A percentile compares a stretch with the other conserved stretches of the same genome.
These are phyloP conservation scores for Cordyceps pruinosa DNA, from an alignment of 2,329 filamentous ascomycete species.

Conservation along the genomic window DNA sequence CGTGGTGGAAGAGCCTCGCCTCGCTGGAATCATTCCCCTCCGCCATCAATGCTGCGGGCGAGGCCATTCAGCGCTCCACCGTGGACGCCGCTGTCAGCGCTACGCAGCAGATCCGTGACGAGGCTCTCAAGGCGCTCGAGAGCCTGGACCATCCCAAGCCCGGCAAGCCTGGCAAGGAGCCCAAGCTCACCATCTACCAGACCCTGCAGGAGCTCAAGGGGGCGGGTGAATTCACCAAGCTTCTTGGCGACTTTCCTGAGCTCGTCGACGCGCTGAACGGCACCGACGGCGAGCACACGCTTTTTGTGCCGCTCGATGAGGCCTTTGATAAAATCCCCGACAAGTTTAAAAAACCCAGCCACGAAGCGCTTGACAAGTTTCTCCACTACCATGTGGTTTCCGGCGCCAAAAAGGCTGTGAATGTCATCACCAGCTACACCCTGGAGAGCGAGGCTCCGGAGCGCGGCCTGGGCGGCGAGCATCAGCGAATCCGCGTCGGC, in stretches of 20 bases:
- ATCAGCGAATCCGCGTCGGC: constrained; percentile 67
- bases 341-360: constrained; percentile 52
- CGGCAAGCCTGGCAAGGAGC: neutral
- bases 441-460: constrained; percentile 62
- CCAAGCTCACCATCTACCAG: constrained; percentile 72
- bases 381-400: constrained; percentile 69
- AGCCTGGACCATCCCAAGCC: constrained; percentile 9
- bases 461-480: constrained; percentile 51
- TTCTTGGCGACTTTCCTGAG: constrained; percentile 67
- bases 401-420: constrained; percentile 57
- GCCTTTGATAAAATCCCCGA: constrained; percentile 61
- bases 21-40: neutral
- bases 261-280: constrained; percentile 68
- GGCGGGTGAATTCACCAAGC: constrained; percentile 67
- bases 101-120: constrained; percentile 5
- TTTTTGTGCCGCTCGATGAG: constrained; percentile 72
- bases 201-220: constrained; percentile 68
- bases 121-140: constrained; percentile 5
- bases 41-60: neutral
- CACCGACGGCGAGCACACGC: constrained; percentile 66
- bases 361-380: constrained; percentile 62
- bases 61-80: constrained; percentile 6
- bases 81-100: constrained; percentile 7
- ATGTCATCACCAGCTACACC: constrained; percentile 64
- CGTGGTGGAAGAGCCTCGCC: neutral